A percentile compares a stretch with the other conserved stretches of the same genome.
These are phyloP conservation scores for Ophiognomonia clavigignenti-juglandacearum DNA, from an alignment of 2,329 filamentous ascomycete species.

Conservation along the genomic window DNA sequence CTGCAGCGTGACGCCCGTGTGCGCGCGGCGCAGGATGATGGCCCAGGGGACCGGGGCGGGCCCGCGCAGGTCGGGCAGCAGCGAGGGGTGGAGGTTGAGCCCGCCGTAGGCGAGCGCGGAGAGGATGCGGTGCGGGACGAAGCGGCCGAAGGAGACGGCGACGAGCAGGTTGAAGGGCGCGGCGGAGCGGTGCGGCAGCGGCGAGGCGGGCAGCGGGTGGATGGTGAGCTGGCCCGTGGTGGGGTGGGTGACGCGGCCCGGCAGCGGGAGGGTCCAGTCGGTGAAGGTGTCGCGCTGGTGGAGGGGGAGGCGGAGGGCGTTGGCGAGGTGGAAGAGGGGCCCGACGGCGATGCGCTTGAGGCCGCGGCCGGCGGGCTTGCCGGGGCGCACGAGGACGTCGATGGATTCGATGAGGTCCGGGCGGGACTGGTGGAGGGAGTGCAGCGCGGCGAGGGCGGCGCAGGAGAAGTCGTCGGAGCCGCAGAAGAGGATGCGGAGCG, in stretches of 20 bases:
- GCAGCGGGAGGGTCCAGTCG: conserved; percentile 53
- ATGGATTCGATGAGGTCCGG: conserved; percentile 64
- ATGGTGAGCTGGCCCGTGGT: conserved; percentile 9
- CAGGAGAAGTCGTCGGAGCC: conserved; percentile 91
- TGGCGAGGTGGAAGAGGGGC: conserved; percentile 65
- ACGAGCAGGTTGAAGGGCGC: conserved; percentile 69
- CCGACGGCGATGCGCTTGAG: conserved; percentile 65
- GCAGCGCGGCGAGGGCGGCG: conserved; percentile 65
- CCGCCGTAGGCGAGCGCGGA: conserved; percentile 71
- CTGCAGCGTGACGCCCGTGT: conserved; percentile 78
- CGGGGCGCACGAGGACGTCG: conserved; percentile 78
- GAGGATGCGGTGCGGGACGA: conserved; percentile 76
- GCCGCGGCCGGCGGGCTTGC: conserved; percentile 73
- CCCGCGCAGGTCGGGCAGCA: conserved; percentile 82
- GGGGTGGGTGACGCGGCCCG: conserved; percentile 12
- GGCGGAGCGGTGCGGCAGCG: conserved; percentile 44
- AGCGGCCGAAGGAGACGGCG: conserved; percentile 90
- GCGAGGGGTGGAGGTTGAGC: conserved; percentile 87
- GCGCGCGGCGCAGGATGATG: conserved; percentile 56
- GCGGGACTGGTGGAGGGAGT: conserved; percentile 50
- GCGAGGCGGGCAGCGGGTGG: conserved; percentile 15
- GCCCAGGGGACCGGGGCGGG: conserved; percentile 83
- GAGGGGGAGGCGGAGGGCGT: conserved; percentile 58
- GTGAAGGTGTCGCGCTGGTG: conserved; percentile 80
- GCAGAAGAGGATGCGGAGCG: conserved; percentile 85